phyloP scores from a whole-genome alignment of 2,329 filamentous ascomycete genomes.

The Aspergillus uvarum region DNA sequence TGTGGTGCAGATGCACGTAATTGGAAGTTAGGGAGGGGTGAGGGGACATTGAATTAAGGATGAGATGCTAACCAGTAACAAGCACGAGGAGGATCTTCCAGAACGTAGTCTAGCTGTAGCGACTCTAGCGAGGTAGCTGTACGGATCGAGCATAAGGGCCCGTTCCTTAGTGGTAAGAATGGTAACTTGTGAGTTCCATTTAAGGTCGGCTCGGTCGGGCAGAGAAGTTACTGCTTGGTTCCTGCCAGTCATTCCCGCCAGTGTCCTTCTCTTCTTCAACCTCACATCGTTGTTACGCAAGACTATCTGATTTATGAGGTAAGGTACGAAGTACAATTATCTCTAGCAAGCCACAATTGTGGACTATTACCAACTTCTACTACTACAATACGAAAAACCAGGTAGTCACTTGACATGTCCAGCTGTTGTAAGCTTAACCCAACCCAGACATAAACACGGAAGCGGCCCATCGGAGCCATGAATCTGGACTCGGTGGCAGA shows the following conservation, averaged over 20 bases:
- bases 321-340: too few relatives aligned
- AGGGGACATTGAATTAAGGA: slow-evolving; percentile 18
- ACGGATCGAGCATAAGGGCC: neutral
- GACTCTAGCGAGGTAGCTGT: slow-evolving; percentile 11
- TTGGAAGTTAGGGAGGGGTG: neutral
- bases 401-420: slow-evolving; percentile 2
- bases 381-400: neutral
- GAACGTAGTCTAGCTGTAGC: neutral
- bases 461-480: slow-evolving; percentile 8
- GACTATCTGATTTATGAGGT: too few relatives aligned
- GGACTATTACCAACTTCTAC: neutral
- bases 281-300: too few relatives aligned
- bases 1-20: slow-evolving; percentile 6
- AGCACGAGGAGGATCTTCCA: slow-evolving; percentile 19
- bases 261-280: neutral
- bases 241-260: neutral
- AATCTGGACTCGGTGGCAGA: neutral
- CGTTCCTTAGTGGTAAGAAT: neutral
- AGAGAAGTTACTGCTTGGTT: neutral
- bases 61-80: slow-evolving; percentile 12
- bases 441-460: slow-evolving; percentile 5
- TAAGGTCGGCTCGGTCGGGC: slow-evolving; percentile 4
- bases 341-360: too few relatives aligned
- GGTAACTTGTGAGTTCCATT: neutral
- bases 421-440: neutral